Percentiles rank a stretch among this genome's conserved stretches.
Evolutionary conservation across 148 eudicot species (phyloP).

Genomic region (Spergularia bocconei): DNA sequence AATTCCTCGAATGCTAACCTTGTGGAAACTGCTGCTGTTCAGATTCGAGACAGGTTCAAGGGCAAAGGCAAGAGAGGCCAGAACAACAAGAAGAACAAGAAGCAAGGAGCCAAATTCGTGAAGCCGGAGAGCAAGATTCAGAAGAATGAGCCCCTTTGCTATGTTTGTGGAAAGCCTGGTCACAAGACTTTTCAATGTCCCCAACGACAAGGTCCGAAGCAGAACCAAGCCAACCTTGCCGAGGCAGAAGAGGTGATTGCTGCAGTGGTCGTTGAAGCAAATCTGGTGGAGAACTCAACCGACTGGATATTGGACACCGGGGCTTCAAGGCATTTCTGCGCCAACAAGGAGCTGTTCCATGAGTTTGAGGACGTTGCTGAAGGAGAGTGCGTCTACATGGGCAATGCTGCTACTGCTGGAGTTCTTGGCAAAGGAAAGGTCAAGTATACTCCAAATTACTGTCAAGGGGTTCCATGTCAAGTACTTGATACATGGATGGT

Average conservation of each 20-base stretch:
- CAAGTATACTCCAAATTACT: no score
- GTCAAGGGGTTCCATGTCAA: no score
- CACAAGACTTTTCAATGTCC: not conserved
- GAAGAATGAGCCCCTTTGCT: no score
- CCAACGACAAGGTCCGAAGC: not conserved
- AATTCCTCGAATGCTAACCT: no score
- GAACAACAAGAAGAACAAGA: no score
- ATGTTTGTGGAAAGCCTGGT: not conserved
- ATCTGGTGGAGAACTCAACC: not conserved
- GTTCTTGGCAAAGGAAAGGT: not conserved
- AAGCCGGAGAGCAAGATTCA: no score
- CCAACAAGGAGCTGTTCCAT: not conserved
- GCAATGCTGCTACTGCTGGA: no score
- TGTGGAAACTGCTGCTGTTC: no score
- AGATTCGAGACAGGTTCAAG: no score
- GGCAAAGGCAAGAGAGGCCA: no score
- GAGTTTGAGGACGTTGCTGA: not conserved
- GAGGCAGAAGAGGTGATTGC: not conserved
- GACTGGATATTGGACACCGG: not conserved
- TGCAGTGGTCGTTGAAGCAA: not conserved
- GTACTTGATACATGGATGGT: no score
- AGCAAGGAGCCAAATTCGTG: no score
- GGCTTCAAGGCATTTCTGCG: not conserved
- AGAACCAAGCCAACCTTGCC: not conserved
- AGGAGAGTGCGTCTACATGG: not conserved